A percentile compares a stretch with the other conserved stretches of the same genome.
These are phyloP conservation scores for Pulveroboletus frians DNA, from an alignment of 768 basidiomycete genomes.

Conservation along the genomic window DNA sequence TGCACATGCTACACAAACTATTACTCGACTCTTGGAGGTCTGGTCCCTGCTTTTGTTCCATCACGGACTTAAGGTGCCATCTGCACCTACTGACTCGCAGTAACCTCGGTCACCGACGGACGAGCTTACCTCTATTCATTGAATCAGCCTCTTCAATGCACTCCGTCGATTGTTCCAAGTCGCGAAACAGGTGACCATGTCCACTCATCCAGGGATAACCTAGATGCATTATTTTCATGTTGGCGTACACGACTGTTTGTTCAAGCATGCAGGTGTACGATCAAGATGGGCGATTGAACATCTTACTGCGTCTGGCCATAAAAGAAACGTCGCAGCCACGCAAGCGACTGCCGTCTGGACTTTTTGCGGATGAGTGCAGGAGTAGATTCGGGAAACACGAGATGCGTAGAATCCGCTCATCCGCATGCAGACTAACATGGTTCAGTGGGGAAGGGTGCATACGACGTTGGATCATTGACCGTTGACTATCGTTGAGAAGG, in stretches of 20 bases:
- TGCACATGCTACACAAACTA: not conserved
- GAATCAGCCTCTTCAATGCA: not conserved
- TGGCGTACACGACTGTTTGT: not conserved
- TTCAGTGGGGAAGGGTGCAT: not conserved
- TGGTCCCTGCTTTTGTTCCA: not conserved
- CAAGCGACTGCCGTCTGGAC: not conserved
- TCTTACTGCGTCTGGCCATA: not conserved
- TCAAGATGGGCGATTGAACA: not conserved
- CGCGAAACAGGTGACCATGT: not conserved
- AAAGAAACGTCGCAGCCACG: no score
- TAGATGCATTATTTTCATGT: not conserved
- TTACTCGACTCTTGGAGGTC: not conserved
- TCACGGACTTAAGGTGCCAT: not conserved
- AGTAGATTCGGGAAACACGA: constrained; percentile 16
- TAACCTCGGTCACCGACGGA: not conserved
- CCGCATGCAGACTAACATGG: not conserved
- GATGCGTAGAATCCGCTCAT: not conserved
- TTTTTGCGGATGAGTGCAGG: constrained; percentile 27
- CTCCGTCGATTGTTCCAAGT: not conserved
- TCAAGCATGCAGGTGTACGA: not conserved
- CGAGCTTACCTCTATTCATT: not conserved
- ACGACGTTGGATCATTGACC: no score
- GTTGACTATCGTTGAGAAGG: constrained; percentile 19
- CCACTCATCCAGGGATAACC: not conserved
- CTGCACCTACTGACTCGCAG: not conserved